Evolutionary conservation across 805 yeast species (phyloP).

Genomic region (Saturnispora galanensis): DNA sequence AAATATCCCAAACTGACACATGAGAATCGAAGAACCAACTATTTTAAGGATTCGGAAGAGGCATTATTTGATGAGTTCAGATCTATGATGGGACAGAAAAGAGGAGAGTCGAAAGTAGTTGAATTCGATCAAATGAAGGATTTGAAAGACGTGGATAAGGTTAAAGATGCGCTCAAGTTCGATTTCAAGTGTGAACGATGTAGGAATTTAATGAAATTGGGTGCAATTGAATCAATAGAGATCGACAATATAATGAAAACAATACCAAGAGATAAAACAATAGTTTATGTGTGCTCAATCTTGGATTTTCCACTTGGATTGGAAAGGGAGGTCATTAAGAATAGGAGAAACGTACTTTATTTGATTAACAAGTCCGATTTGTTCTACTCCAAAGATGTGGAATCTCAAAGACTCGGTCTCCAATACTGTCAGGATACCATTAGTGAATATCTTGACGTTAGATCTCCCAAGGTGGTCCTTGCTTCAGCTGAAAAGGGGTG

Average conservation of each 20-base stretch:
- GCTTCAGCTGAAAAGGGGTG: constrained; percentile 46
- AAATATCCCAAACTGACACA: constrained; percentile 4
- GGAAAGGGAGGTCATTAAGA: constrained; percentile 27
- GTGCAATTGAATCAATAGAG: not conserved
- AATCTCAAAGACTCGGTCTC: constrained; percentile 18
- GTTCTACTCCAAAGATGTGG: constrained; percentile 20
- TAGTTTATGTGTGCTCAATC: constrained; percentile 56
- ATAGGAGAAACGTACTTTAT: constrained; percentile 29
- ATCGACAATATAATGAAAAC: constrained; percentile 23
- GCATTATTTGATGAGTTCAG: constrained; percentile 5
- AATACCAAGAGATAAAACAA: constrained; percentile 36
- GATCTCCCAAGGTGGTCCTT: constrained; percentile 31
- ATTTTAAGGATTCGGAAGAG: not conserved
- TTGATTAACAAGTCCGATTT: constrained; percentile 34
- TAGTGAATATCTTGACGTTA: constrained; percentile 21
- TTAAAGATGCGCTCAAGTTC: not conserved
- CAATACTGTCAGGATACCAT: constrained; percentile 27
- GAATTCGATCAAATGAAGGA: not conserved
- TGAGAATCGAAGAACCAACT: not conserved
- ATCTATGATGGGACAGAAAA: constrained; percentile 2
- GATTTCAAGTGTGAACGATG: constrained; percentile 7
- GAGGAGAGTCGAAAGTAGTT: not conserved
- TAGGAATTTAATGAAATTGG: constrained; percentile 1
- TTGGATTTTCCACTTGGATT: constrained; percentile 65
- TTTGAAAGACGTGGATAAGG: not conserved